These are phyloP conservation scores for Auxenochlorella pyrenoidosa DNA, from an alignment of 139 green algal genomes.

Conservation along the genomic window DNA sequence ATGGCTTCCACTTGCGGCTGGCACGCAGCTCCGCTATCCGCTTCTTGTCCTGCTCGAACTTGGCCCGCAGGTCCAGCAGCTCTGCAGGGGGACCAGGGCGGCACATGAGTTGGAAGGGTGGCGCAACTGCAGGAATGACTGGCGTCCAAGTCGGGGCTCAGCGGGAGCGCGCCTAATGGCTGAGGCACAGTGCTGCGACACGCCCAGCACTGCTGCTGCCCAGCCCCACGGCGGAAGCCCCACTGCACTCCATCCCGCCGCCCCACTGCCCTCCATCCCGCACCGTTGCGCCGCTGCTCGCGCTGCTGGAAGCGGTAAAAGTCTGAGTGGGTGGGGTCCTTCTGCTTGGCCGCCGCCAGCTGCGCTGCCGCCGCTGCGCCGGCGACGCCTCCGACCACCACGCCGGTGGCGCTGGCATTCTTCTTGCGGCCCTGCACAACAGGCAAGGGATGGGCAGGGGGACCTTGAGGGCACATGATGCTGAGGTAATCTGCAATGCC, in stretches of 20 bases:
- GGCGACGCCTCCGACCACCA: conserved; percentile 62
- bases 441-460: not conserved
- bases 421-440: conserved; percentile 58
- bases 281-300: conserved; percentile 68
- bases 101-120: not conserved
- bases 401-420: conserved; percentile 43
- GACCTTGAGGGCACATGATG: not conserved
- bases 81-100: conserved; percentile 42
- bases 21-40: conserved; percentile 67
- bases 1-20: conserved; percentile 73
- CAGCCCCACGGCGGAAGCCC: too few relatives aligned
- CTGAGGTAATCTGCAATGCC: not conserved
- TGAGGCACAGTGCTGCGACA: too few relatives aligned
- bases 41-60: conserved; percentile 74
- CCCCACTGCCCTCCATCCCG: too few relatives aligned
- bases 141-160: too few relatives aligned
- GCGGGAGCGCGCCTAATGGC: too few relatives aligned
- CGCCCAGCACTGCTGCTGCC: too few relatives aligned
- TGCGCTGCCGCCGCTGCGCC: conserved; percentile 61
- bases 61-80: conserved; percentile 69
- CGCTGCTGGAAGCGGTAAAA: conserved; percentile 87
- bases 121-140: too few relatives aligned
- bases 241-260: too few relatives aligned
- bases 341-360: conserved; percentile 37
- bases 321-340: conserved; percentile 44